These are phyloP conservation scores for Trichosanthes cucumerina DNA, from an alignment of 306 rosid species.

Conservation along the genomic window DNA sequence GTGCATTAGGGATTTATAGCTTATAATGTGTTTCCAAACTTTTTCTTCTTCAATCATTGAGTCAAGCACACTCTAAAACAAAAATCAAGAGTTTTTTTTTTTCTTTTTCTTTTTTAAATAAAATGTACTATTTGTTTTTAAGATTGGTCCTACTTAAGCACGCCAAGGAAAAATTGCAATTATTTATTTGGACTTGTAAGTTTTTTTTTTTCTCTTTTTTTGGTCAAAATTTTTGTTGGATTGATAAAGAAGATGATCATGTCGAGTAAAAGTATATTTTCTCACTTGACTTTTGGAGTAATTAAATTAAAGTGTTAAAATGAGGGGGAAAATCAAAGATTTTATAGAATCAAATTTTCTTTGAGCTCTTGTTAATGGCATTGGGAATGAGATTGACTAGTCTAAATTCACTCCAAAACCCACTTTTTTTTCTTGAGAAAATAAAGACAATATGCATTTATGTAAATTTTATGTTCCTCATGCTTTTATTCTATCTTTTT, in stretches of 20 bases:
- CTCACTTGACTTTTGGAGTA: constrained; percentile 3
- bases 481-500: no score
- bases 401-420: neutral
- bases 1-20: neutral
- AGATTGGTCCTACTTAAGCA: constrained; percentile 6
- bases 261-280: constrained; percentile 3
- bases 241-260: neutral
- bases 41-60: constrained; percentile 1
- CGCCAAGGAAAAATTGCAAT: constrained; percentile 2
- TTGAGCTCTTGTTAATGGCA: neutral
- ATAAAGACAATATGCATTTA: neutral
- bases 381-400: constrained; percentile 1
- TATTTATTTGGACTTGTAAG: neutral
- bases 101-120: no score
- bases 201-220: neutral
- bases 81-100: neutral
- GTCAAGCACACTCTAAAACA: constrained; percentile 12
- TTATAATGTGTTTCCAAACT: neutral
- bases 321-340: neutral
- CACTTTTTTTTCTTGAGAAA: neutral
- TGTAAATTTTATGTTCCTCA: neutral
- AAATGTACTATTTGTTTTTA: neutral
- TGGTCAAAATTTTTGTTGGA: neutral
- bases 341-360: neutral
- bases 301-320: neutral